Base-by-base conservation (phyloP, 768 basidiomycete genomes). In the Termitomyces sp. region DNA sequence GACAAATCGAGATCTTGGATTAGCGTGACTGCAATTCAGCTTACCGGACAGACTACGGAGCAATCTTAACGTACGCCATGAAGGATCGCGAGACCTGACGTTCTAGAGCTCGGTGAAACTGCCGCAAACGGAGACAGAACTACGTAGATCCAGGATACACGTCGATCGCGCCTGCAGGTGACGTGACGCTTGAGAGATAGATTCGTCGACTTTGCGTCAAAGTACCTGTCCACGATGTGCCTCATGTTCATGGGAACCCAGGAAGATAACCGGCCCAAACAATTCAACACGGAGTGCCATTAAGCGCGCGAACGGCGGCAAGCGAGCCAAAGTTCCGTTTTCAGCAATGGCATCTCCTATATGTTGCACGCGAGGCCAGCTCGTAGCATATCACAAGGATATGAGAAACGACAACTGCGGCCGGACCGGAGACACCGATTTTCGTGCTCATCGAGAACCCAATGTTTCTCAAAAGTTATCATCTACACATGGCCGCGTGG, bases 101-200 rank as follows among this genome's bases (percentile, higher is more conserved):
- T 26, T 44, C 26, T 24, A 32, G 39, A 41, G 22, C 49, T 56
- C 43, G 43, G 37, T 34, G 47, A 27, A 50, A 61, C 64, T 57
- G 65, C 59, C 39, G 60, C 59, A 20, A 61, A 58, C 62, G 60
- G 60, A 61, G 31, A 50, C 34, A 53, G 29, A 31, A 36, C 26
- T 49, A 46, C 42, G 56, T 56, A 55, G 37, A 54, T 43, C 43
- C 6, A 53, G 29, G 16, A 46, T 46, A 52, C 31, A 53, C 43
- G 58, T 56, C 51, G 47, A 64, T 56, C 59, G 48, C 62, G 59
- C 63, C 61, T 54, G 60, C 47, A 20, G 27, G 49, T 64, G 66
- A 67, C 61, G 63, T 65, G 65, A 67, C 56, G 60, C 46, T 56
- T 57, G 52, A 65, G 44, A 58, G 55, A 61, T n/a, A 55, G 56